These are phyloP conservation scores for Acanthochlamys bracteata DNA, from an alignment of 106 monocot species.

Conservation along the genomic window DNA sequence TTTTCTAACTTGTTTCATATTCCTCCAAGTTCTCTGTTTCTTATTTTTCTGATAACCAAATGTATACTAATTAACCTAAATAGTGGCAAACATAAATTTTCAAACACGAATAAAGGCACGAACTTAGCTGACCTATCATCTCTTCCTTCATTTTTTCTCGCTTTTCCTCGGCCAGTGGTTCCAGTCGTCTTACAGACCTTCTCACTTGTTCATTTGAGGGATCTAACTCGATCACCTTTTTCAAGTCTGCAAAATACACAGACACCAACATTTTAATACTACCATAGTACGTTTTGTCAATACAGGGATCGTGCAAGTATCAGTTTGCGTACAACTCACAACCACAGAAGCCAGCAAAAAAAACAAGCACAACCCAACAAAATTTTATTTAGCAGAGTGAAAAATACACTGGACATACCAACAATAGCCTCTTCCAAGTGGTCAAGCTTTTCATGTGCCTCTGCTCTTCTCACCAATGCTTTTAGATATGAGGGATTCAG, in stretches of 20 bases:
- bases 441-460: conserved; percentile 89
- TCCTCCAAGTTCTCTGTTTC: no score
- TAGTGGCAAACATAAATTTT: background rate
- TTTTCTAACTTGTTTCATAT: no score
- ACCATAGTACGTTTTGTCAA: background rate
- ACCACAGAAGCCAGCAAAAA: background rate
- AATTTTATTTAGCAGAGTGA: background rate
- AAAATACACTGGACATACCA: conserved; percentile 25
- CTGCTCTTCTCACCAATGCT: conserved; percentile 76
- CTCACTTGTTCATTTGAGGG: conserved; percentile 74
- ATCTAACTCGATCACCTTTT: conserved; percentile 77
- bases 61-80: no score
- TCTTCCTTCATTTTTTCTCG: conserved; percentile 98
- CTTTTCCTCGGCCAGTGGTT: conserved; percentile 86
- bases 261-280: background rate
- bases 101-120: background rate
- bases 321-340: background rate
- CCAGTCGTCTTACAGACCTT: conserved; percentile 49
- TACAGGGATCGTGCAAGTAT: background rate
- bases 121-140: conserved; percentile 69
- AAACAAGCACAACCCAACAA: background rate
- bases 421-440: conserved; percentile 84
- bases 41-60: no score
- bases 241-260: conserved; percentile 54
- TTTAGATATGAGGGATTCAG: conserved; percentile 70